Evolutionary conservation across 163 green algal species (phyloP).

Genomic region (Scenedesmus sp.): DNA sequence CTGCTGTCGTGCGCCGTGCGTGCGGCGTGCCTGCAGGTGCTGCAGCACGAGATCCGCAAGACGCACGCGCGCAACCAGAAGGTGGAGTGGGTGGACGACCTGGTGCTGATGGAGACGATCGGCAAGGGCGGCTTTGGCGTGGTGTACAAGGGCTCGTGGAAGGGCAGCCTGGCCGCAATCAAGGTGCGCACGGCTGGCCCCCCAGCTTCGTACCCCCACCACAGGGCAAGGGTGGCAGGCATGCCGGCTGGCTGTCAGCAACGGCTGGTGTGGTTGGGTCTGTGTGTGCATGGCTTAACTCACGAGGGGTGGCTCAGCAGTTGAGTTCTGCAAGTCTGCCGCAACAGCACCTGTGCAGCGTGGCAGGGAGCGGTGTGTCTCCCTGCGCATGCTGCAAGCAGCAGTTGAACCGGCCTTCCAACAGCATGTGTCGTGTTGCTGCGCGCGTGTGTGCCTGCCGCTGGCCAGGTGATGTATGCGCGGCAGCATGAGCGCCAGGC

Average conservation of each 20-base stretch:
- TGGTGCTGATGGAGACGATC: conserved; percentile 71
- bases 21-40: conserved; percentile 62
- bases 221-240: too few species aligned
- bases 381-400: too few species aligned
- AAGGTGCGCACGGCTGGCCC: conserved; percentile 53
- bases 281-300: too few species aligned
- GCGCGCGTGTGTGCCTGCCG: neutral
- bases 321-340: too few species aligned
- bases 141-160: conserved; percentile 76
- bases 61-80: conserved; percentile 70
- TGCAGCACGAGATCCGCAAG: conserved; percentile 79
- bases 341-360: too few species aligned
- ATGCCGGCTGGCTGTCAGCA: neutral
- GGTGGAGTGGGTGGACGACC: conserved; percentile 76
- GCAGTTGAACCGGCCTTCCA: too few species aligned
- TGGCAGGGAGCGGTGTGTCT: too few species aligned
- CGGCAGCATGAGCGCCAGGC: conserved; percentile 74
- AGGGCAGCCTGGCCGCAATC: conserved; percentile 72
- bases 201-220: too few species aligned
- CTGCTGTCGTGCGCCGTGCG: too few species aligned
- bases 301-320: too few species aligned
- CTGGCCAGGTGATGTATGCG: conserved; percentile 74
- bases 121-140: conserved; percentile 78
- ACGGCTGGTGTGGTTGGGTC: too few species aligned
- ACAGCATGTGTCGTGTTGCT: neutral